Conservation (phyloP, 192 early-diverging fungal species). For the Umbelopsis isabellina region DNA sequence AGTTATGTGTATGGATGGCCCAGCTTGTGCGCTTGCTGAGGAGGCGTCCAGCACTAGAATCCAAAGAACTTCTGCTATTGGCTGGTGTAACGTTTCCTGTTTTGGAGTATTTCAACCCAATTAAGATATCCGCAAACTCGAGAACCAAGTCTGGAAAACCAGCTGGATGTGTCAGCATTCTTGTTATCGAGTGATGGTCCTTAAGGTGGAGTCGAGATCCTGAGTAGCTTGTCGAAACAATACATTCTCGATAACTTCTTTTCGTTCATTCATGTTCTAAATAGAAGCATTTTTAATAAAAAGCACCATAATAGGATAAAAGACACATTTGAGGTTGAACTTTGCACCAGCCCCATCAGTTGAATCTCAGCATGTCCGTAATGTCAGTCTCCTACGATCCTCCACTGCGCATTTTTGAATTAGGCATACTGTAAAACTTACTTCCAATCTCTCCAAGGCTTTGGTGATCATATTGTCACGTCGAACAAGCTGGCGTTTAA, state of each 20-base stretch:
- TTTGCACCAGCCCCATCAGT: no score
- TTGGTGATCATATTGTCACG: constrained; percentile 40
- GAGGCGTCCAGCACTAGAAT: constrained; percentile 17
- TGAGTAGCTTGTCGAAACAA: constrained; percentile 36
- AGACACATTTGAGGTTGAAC: background rate
- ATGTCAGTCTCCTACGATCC: no score
- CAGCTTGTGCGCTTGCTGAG: background rate
- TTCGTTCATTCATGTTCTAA: constrained; percentile 36
- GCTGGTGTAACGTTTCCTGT: constrained; percentile 5
- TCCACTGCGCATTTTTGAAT: background rate
- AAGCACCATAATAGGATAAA: background rate
- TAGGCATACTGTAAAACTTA: constrained; percentile 5
- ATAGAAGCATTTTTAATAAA: background rate
- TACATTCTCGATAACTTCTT: constrained; percentile 40
- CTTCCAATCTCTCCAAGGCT: constrained; percentile 31
- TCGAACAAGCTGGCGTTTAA: constrained; percentile 29
- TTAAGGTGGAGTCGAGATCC: constrained; percentile 21
- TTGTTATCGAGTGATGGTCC: constrained; percentile 6
- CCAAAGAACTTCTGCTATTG: constrained; percentile 12
- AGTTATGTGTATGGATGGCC: no score
- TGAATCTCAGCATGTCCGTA: no score
- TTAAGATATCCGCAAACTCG: background rate
- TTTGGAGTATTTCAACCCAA: constrained; percentile 4
- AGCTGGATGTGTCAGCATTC: no score
- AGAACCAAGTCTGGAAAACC: background rate